A percentile compares a stretch with the other conserved stretches of the same genome.
These are phyloP conservation scores for Carex littledalei DNA, from an alignment of 176 grass and related monocot genomes.

Conservation along the genomic window DNA sequence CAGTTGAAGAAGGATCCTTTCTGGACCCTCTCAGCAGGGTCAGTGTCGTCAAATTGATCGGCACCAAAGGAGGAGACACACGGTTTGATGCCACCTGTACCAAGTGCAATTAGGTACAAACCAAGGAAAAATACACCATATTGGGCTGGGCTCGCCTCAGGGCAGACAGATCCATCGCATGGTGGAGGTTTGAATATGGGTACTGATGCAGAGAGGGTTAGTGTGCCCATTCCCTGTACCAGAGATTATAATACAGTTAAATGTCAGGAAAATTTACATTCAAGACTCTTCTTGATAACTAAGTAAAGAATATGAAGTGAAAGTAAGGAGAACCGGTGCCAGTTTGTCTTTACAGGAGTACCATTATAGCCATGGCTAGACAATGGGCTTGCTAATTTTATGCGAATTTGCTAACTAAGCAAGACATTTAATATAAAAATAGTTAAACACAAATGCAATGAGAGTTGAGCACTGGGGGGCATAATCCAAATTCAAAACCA, in stretches of 20 bases:
- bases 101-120: constrained; percentile 77
- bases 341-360: neutral
- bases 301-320: neutral
- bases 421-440: neutral
- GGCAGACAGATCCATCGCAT: constrained; percentile 63
- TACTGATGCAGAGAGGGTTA: constrained; percentile 78
- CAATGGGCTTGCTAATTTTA: neutral
- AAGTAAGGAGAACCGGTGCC: neutral
- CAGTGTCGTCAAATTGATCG: constrained; percentile 90
- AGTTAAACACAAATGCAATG: neutral
- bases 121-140: constrained; percentile 79
- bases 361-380: neutral
- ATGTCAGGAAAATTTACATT: neutral
- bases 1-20: constrained; percentile 95
- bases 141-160: constrained; percentile 50
- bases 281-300: neutral
- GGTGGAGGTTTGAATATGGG: constrained; percentile 56
- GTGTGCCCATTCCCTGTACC: constrained; percentile 58
- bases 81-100: constrained; percentile 86
- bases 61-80: constrained; percentile 89
- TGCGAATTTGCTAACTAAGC: neutral
- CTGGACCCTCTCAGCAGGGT: constrained; percentile 55
- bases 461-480: neutral
- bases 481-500: neutral
- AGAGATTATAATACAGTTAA: constrained; percentile 22